Evolutionary conservation across 495 filamentous ascomycete genomes (phyloP).

Genomic region (Amphirosellinia nigrospora): DNA sequence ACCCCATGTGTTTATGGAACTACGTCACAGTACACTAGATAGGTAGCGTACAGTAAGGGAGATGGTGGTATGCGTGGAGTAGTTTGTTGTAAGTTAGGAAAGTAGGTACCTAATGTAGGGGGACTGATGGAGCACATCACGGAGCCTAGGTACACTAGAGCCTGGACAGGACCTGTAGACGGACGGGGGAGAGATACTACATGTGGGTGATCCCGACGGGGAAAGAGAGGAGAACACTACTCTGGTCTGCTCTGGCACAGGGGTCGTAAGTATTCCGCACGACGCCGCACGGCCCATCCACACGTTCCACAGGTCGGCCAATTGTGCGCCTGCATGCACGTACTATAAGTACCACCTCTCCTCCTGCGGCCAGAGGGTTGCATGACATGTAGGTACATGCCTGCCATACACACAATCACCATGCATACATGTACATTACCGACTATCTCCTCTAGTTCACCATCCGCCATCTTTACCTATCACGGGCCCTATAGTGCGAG

Average conservation of each 20-base stretch:
- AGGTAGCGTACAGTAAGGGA: no score
- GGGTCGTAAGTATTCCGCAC: conserved; percentile 22
- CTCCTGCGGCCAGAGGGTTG: conserved; percentile 25
- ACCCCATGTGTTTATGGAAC: neutral
- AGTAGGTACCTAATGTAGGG: conserved; percentile 5
- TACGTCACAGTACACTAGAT: neutral
- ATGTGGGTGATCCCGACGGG: conserved; percentile 4
- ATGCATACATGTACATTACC: conserved; percentile 15
- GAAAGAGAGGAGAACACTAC: conserved; percentile 1
- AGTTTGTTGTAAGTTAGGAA: neutral
- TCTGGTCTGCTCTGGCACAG: no score
- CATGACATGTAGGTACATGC: conserved; percentile 27
- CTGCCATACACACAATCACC: conserved; percentile 22
- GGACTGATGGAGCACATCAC: conserved; percentile 13
- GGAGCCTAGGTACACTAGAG: neutral
- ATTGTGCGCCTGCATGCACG: conserved; percentile 22
- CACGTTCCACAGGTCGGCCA: conserved; percentile 24
- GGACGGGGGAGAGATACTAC: conserved; percentile 10
- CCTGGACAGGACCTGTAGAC: neutral
- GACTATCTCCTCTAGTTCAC: conserved; percentile 16
- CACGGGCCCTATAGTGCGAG: neutral
- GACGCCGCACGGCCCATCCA: conserved; percentile 24
- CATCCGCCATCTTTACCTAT: conserved; percentile 13
- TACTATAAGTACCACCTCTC: conserved; percentile 10
- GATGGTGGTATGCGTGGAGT: neutral